phyloP scores from a whole-genome alignment of 73 alveolate species.

The Paramecium biaurelia region DNA sequence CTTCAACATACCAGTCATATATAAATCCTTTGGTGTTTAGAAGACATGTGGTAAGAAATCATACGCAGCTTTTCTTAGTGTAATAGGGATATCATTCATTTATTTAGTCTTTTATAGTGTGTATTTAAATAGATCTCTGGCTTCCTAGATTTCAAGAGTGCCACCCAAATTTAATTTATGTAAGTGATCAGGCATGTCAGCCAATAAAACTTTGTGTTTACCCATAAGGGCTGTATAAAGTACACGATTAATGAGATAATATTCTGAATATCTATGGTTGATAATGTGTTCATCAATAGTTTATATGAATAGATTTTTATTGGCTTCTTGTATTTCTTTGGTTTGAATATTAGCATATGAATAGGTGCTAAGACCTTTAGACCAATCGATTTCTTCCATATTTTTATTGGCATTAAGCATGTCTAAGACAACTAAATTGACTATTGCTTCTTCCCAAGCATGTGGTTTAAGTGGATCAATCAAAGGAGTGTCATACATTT shows the following conservation, averaged over 20 bases:
- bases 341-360: slow-evolving; percentile 80
- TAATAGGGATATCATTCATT: slow-evolving; percentile 69
- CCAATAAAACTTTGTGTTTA: slow-evolving; percentile 83
- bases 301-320: slow-evolving; percentile 74
- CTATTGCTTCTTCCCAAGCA: slow-evolving; percentile 91
- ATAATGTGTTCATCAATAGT: slow-evolving; percentile 85
- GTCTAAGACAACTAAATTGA: slow-evolving; percentile 82
- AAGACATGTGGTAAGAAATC: slow-evolving; percentile 86
- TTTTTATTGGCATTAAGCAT: slow-evolving; percentile 77
- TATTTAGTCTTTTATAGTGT: slow-evolving; percentile 72
- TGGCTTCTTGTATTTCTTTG: slow-evolving; percentile 70
- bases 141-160: slow-evolving; percentile 79
- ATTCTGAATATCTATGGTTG: slow-evolving; percentile 80
- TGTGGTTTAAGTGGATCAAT: slow-evolving; percentile 79
- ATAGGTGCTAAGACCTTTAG: slow-evolving; percentile 77
- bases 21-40: slow-evolving; percentile 85
- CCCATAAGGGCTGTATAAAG: slow-evolving; percentile 90
- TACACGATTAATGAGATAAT: slow-evolving; percentile 76
- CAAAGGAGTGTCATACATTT: slow-evolving; percentile 37
- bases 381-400: slow-evolving; percentile 77
- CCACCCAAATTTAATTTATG: slow-evolving; percentile 81
- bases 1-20: slow-evolving; percentile 84
- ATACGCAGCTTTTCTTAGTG: slow-evolving; percentile 81
- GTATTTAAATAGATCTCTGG: slow-evolving; percentile 82
- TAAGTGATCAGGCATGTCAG: slow-evolving; percentile 91